Evolutionary conservation across 306 rosid genomes (phyloP), one percentile per base, ranked within the genome.

Genomic region (Vachellia pachyceras): DNA sequence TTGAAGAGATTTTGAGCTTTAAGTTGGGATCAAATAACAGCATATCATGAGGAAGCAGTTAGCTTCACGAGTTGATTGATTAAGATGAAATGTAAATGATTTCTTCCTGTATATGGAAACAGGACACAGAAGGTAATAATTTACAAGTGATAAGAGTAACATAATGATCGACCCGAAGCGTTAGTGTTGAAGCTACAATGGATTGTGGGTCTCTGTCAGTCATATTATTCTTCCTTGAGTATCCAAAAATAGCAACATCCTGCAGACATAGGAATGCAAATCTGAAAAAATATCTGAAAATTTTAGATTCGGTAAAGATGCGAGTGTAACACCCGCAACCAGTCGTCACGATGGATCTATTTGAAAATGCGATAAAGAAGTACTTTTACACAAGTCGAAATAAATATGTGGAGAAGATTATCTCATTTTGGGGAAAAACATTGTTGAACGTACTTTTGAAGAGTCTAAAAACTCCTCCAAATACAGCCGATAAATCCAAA

Each of bases 131-230:
- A 72, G 65, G 37, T 20, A 60, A 72, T 33, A 49, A 82, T 57
- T 74, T 60, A 25, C 5, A 74, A 84, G 54, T 57, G 72, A 72
- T 29, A 75, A 23, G 77, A 72, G 88, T 87, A 73, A 25, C 93
- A 83, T 94, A 94, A 77, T 94, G 98, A 72, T 91, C 98, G 60
- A 94, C 89, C 45, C 98, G 94, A 84, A 97, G 92, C 49, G 97
- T 94, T 87, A 94, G 83, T 67, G 92, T 92, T 61, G 98, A 91
- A 82, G 98, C 97, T 50, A 94, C 80, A 60, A 87, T 86, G 78
- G 91, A 86, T 70, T 96, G 91, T 85, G 92, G 82, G 80, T 92
- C 97, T 86, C 90, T 92, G 69, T 91, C 97, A 58, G 91, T 91
- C 72, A 91, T 84, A 78, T n/a, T n/a, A n/a, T 87, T 82, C 88